Conservation (phyloP, 2,329 filamentous ascomycete genomes). For the Juglanconis sp. region DNA sequence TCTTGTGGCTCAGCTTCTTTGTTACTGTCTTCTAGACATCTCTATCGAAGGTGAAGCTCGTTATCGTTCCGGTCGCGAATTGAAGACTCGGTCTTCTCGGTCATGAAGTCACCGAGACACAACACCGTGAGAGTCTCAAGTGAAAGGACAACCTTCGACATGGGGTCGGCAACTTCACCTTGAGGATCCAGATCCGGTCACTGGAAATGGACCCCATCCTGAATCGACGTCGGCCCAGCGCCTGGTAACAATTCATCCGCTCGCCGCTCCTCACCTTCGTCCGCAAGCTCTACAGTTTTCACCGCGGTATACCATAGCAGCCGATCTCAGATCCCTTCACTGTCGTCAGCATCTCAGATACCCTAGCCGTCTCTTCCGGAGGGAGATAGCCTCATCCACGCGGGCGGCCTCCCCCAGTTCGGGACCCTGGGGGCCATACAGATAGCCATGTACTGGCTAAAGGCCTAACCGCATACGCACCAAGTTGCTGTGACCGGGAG, state of each 20-base stretch:
- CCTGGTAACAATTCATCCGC: background rate
- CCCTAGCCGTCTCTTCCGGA: background rate
- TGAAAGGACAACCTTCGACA: background rate
- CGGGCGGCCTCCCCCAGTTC: slow-evolving; percentile 45
- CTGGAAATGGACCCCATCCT: background rate
- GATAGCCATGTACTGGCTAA: slow-evolving; percentile 26
- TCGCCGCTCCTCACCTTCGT: background rate
- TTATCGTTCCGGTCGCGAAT: background rate
- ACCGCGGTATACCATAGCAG: background rate
- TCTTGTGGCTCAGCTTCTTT: background rate
- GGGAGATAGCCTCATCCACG: slow-evolving; percentile 36
- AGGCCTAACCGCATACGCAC: slow-evolving; percentile 17
- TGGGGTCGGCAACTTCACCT: background rate
- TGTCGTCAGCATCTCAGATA: too few relatives aligned
- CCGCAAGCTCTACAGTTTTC: background rate
- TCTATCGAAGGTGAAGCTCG: background rate
- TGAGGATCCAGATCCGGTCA: background rate
- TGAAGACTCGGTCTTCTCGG: too few relatives aligned
- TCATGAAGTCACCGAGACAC: too few relatives aligned
- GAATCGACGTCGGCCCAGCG: background rate
- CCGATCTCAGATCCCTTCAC: background rate
- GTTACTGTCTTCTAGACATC: background rate
- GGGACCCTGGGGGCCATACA: slow-evolving; percentile 40
- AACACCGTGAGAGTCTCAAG: too few relatives aligned
- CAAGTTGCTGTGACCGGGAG: slow-evolving; percentile 48